Evolutionary conservation across 2,329 filamentous ascomycete genomes (phyloP), one percentile per base, ranked within the genome.

Genomic region (Shiraia bambusicola): DNA sequence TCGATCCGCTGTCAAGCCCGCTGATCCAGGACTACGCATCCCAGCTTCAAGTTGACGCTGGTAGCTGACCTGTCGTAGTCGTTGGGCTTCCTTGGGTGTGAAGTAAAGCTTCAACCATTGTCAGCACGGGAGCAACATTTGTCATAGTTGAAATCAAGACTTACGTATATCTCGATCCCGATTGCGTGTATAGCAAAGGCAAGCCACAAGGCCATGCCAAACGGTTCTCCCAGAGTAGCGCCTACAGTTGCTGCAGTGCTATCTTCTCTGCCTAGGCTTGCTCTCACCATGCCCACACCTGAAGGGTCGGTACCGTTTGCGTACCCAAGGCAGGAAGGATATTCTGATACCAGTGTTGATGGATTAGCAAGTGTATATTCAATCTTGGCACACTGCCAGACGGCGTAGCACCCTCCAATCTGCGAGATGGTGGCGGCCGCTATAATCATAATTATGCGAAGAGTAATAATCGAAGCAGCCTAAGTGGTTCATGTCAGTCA

Each of bases 41-140:
- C 79, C 79, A 4, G 75, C 73, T 47, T 78, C 77, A 6, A 80
- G 47, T 51, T 84, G 80, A 30, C 74, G 69, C 55, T 80, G 72
- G 50, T 79, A 81, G 5, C 75, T 79, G 1, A 83, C 70, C n/a
- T 72, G 68, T 9, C 80, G 71, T 33, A 84, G 61, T 5, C 80
- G 67, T 31, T 81, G 69, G 1, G 67, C 66, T 52, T 84, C 80
- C 10, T 60, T 70, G 0, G 79, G 77, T 0, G 80, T 84, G 22
- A 65, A 49, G 25, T 59, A 51, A 3, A 65, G 42, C 55, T 59
- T 30, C 7, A 10, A n/a, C 9, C 8, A 19, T 1, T 12, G 26
- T 40, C 12, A 40, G 40, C 24, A 10, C 9, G n/a, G 14, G 14
- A 28, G 12, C 6, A 1, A 35, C 10, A 32, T 6, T 15, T 12